Evolutionary conservation across 352 stramenopile genomes (phyloP), one percentile per base, ranked within the genome.

Genomic region (Elongisporangium anandrum): DNA sequence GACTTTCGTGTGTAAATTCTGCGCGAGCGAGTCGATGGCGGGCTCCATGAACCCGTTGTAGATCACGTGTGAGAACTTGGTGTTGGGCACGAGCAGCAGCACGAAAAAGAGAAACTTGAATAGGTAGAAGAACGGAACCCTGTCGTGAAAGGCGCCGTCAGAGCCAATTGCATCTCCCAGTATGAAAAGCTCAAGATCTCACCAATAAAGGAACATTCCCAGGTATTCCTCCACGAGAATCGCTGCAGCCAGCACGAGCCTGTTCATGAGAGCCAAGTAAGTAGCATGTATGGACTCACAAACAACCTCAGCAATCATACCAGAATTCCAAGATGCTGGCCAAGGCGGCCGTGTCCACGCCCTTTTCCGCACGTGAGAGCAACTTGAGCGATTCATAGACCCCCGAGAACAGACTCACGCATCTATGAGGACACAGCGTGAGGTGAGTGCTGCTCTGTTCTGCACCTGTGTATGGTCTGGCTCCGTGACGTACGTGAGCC

Each of bases 71-170:
- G 68, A 63, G 34, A 90, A 77, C 78, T 91, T 85, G 52, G 77
- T 79, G 56, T 74, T 82, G 41, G 81, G 81, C 39, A 72, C 72
- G 48, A 91, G 63, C 57, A 89, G 52, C 15, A 91, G 64, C 2
- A 70, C 77, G 24, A 88, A 59, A 21, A 88, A 61, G 45, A 68
- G 47, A 51, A 79, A 87, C 65, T 91, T 91, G 79, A 85, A 85
- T 19, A 91, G 59, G 56, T 88, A 91, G 65, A 85, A 91, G 49
- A 90, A 87, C 20, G 81, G 81, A 26, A 91, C 72, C 76, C 76
- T 82, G 29, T 17, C 24, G 10, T 54, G 9, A 55, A 52, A 34
- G 17, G 13, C 54, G 29, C 12, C 1, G 50, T 20, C 16, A 52
- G 16, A 53, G 3, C 21, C 2, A n/a, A 39, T 23, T 48, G 3